Base-by-base conservation (phyloP, 495 filamentous ascomycete species). In the Physcia stellaris region DNA sequence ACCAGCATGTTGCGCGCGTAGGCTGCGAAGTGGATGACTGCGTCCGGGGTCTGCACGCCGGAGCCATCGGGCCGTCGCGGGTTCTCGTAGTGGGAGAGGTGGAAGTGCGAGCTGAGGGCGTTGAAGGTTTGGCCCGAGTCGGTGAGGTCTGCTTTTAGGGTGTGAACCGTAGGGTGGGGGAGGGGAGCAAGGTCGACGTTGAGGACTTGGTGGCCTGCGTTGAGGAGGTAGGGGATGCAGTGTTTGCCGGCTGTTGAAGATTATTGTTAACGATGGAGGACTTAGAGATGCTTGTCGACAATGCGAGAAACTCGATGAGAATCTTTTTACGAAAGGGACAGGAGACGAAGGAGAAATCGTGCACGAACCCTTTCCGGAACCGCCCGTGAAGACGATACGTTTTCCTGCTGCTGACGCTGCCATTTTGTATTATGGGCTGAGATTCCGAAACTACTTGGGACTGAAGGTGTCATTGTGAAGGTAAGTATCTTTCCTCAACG, bases 1-100 rank as follows among this genome's bases (percentile, higher is more conserved):
- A 71, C 68, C 4, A 75, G 57, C 67, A 77, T 68, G 50, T 75
- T 75, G 28, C 73, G 61, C 0, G 75, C 63, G 46, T 70, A 70
- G 3, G 70, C 71, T 4, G 71, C 74, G 17, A 78, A 68, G 47
- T 79, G 73, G 33, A 78, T 74, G 9, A 79, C 66, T 0, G 66
- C 73, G 49, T 75, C 71, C 0, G 72, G 71, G 11, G 67, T 52
- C 4, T 43, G 36, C n/a, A 49, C 51, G 28, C 42, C 38, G 26
- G 45, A 31, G 13, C 39, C 39, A 3, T 35, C 53, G 13, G 57
- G 58, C 26, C 49, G 53, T 29, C 37, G 50, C 41, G 48, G 62
- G 34, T 34, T 51, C 35, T 58, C 63, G 58, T 61, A 73, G 24
- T 67, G 59, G 21, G 59, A 46, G 35, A 70, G 58, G 48, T 66